A percentile compares a stretch with the other conserved stretches of the same genome.
phyloP scores from a whole-genome alignment of 345 rosid genomes.

The Excoecaria cochinchinensis region DNA sequence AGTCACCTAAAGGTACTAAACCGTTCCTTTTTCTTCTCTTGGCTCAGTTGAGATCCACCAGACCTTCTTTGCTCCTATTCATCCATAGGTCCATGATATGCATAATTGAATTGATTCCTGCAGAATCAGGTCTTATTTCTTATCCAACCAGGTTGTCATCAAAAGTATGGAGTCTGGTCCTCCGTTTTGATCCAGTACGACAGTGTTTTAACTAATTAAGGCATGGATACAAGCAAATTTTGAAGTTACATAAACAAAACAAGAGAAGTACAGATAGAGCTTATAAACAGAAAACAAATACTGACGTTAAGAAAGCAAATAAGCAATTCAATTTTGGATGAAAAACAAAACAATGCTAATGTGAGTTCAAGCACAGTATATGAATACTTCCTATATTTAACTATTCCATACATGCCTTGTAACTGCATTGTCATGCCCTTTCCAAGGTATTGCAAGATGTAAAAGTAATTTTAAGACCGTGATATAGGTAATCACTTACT shows the following conservation, averaged over 20 bases:
- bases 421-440: conserved; percentile 2
- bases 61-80: neutral
- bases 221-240: neutral
- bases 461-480: neutral
- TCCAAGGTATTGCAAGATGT: neutral
- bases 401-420: neutral
- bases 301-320: neutral
- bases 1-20: neutral
- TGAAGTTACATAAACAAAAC: neutral
- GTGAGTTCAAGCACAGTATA: neutral
- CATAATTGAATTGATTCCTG: no score
- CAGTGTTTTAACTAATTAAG: neutral
- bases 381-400: neutral
- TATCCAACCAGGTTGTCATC: neutral
- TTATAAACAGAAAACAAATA: neutral
- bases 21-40: neutral
- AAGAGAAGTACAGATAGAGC: neutral
- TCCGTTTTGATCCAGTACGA: neutral
- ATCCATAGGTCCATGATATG: neutral
- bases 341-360: neutral
- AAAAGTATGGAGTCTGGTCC: neutral
- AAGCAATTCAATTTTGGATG: neutral
- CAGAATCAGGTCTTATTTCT: neutral
- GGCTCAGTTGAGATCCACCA: neutral
- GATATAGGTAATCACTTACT: conserved; percentile 40